Percentiles rank a stretch among this genome's conserved stretches.
These are phyloP conservation scores for Hypoxylon sp. DNA, from an alignment of 2,329 filamentous ascomycete genomes.

Conservation along the genomic window DNA sequence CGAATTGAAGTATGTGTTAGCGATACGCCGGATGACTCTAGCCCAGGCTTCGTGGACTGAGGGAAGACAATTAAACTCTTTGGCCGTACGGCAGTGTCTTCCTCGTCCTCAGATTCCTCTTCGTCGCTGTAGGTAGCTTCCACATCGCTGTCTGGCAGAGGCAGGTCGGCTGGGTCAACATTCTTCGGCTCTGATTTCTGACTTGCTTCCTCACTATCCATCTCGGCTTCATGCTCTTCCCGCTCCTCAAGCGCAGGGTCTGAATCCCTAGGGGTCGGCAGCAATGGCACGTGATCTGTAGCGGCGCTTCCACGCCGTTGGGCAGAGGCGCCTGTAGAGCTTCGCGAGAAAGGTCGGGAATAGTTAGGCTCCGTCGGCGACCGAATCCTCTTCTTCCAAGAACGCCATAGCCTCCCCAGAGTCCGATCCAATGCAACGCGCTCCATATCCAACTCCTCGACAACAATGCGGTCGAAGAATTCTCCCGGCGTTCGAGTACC, in stretches of 20 bases:
- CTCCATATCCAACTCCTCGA: conserved; percentile 94
- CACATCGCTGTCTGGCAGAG: conserved; percentile 76
- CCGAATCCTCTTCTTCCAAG: conserved; percentile 90
- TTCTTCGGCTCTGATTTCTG: conserved; percentile 29
- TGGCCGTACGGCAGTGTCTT: conserved; percentile 59
- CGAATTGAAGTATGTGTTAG: conserved; percentile 54
- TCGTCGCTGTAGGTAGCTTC: conserved; percentile 78
- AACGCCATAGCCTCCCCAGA: conserved; percentile 90
- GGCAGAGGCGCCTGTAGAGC: conserved; percentile 59
- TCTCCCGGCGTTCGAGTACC: conserved; percentile 63
- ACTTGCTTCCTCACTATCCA: conserved; percentile 18
- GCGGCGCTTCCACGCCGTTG: conserved; percentile 58
- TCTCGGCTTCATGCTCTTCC: conserved; percentile 47
- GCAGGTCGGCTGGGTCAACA: conserved; percentile 70
- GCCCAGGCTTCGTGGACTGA: conserved; percentile 47
- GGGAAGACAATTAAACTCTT: conserved; percentile 62
- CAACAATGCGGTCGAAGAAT: conserved; percentile 77
- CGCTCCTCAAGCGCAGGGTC: conserved; percentile 35
- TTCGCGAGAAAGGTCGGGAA: conserved; percentile 65
- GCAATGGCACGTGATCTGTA: conserved; percentile 59
- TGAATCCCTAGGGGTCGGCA: conserved; percentile 51
- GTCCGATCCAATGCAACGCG: conserved; percentile 91
- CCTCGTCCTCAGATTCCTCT: conserved; percentile 65
- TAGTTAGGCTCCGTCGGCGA: conserved; percentile 65
- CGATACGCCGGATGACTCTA: conserved; percentile 30